Percentiles rank a stretch among this genome's conserved stretches.
These are phyloP conservation scores for Hypoxylon intermedium DNA, from an alignment of 495 filamentous ascomycete genomes.

Conservation along the genomic window DNA sequence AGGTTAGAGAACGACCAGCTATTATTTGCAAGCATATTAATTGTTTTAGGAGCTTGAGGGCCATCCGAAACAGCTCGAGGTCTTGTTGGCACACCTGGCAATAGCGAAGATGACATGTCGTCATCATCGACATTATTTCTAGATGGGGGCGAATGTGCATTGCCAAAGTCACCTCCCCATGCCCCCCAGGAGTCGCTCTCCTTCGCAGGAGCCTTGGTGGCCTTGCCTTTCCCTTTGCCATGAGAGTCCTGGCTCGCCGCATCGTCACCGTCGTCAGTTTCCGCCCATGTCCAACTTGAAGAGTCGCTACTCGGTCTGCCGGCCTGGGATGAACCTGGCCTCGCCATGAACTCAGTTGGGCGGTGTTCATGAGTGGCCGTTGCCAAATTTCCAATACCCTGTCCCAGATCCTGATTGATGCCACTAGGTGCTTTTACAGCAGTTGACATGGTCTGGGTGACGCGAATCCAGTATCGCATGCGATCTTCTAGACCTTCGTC, in stretches of 20 bases:
- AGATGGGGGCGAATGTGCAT: background rate
- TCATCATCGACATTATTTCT: conserved; percentile 7
- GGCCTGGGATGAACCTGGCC: conserved; percentile 27
- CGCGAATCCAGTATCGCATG: conserved; percentile 58
- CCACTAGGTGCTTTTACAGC: conserved; percentile 3
- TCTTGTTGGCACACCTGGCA: conserved; percentile 16
- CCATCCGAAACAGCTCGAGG: conserved; percentile 57
- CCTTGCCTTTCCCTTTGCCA: conserved; percentile 47
- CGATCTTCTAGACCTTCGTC: conserved; percentile 65
- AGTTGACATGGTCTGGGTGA: conserved; percentile 42
- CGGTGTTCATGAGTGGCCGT: conserved; percentile 4
- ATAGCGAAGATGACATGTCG: conserved; percentile 9
- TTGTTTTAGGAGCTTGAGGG: conserved; percentile 40
- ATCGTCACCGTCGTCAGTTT: conserved; percentile 42
- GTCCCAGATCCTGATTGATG: background rate
- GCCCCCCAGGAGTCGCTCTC: conserved; percentile 18
- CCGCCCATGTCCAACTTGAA: conserved; percentile 44
- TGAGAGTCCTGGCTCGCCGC: conserved; percentile 34
- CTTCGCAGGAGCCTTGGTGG: background rate
- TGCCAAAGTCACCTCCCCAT: conserved; percentile 35
- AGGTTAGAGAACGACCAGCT: conserved; percentile 56
- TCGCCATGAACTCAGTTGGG: conserved; percentile 13
- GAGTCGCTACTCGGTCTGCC: conserved; percentile 36
- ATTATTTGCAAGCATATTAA: conserved; percentile 57
- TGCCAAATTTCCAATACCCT: background rate